Evolutionary conservation across 23 red algal genomes (phyloP).

Genomic region (Cyanidium caldarium): DNA sequence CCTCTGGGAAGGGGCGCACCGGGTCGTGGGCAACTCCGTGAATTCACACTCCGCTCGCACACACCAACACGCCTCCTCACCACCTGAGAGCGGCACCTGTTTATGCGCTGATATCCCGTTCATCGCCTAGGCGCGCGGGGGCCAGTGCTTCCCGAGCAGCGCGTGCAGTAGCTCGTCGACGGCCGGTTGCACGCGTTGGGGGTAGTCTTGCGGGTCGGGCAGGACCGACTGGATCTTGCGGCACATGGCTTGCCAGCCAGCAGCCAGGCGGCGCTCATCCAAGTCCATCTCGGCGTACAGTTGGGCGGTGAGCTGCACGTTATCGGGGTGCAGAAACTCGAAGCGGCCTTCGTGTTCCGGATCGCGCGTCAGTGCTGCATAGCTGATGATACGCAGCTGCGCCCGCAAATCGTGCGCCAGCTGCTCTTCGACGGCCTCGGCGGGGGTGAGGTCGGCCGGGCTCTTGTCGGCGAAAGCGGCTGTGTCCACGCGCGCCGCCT

Average conservation of each 20-base stretch:
- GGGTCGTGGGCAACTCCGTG: too few relatives aligned
- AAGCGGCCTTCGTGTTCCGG: background rate
- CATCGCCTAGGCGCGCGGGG: too few relatives aligned
- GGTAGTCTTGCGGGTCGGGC: background rate
- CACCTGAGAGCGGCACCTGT: too few relatives aligned
- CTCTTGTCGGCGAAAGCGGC: background rate
- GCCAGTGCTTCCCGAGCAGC: background rate
- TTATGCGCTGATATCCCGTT: too few relatives aligned
- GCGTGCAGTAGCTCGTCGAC: background rate
- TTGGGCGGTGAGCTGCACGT: slow-evolving; percentile 26
- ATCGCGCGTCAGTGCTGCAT: slow-evolving; percentile 23
- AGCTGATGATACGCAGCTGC: slow-evolving; percentile 28
- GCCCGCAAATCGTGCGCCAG: slow-evolving; percentile 18
- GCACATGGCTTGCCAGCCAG: background rate
- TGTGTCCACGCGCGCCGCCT: background rate
- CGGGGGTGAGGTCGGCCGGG: background rate
- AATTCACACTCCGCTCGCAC: too few relatives aligned
- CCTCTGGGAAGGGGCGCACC: too few relatives aligned
- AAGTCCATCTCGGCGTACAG: slow-evolving; percentile 14
- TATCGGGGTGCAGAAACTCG: slow-evolving; percentile 45
- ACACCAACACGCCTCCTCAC: too few relatives aligned
- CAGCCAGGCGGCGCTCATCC: background rate
- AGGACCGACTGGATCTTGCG: background rate
- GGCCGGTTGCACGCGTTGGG: background rate
- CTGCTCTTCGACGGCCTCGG: slow-evolving; percentile 8